Evolutionary conservation across 805 yeast species (phyloP).

Genomic region (Dipodascopsis tothii): DNA sequence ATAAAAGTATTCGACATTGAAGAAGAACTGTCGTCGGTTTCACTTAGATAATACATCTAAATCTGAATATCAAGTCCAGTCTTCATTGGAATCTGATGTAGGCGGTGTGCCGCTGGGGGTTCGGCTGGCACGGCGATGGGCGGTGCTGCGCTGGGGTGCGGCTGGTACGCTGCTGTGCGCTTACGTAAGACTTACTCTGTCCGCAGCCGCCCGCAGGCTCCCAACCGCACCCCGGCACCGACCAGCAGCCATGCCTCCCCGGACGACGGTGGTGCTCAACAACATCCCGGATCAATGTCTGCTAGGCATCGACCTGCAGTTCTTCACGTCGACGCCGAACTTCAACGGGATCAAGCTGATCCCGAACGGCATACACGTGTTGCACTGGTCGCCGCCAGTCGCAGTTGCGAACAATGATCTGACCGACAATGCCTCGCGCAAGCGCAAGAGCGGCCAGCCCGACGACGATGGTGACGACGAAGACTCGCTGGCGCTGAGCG

Average conservation of each 20-base stretch:
- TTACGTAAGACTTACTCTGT: too few species aligned
- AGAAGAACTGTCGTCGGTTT: background rate
- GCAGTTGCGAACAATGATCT: background rate
- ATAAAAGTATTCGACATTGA: constrained; percentile 1
- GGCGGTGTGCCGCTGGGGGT: too few species aligned
- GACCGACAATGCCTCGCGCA: background rate
- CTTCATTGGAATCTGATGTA: too few species aligned
- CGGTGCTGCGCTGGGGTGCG: too few species aligned
- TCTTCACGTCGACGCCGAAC: constrained; percentile 37
- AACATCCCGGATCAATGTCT: constrained; percentile 34
- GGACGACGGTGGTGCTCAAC: constrained; percentile 29
- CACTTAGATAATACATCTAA: too few species aligned
- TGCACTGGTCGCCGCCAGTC: constrained; percentile 42
- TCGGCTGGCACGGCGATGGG: too few species aligned
- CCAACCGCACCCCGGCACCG: too few species aligned
- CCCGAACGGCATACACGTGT: constrained; percentile 45
- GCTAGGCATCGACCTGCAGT: constrained; percentile 45
- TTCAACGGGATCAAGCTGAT: constrained; percentile 48
- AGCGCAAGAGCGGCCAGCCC: background rate
- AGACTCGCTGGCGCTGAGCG: constrained; percentile 19
- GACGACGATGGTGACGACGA: constrained; percentile 3
- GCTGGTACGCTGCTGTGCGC: too few species aligned
- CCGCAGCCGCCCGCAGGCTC: too few species aligned
- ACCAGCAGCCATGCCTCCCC: constrained; percentile 25
- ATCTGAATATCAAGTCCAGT: too few species aligned